These are phyloP conservation scores for Ophiognomonia clavigignenti-juglandacearum DNA, from an alignment of 2,329 filamentous ascomycete species.

Conservation along the genomic window DNA sequence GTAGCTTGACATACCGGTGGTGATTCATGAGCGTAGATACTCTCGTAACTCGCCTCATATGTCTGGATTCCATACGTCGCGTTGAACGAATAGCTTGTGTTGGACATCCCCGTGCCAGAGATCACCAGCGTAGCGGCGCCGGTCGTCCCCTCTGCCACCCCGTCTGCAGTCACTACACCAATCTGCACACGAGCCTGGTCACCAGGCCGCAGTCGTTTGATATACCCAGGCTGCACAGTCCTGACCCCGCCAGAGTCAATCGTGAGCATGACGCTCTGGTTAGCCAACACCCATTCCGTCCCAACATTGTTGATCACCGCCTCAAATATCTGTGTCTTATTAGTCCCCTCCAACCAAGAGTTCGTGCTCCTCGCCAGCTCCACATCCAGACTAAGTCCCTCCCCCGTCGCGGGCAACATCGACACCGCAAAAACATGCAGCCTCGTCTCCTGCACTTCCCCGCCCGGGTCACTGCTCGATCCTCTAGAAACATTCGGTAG, in stretches of 20 bases:
- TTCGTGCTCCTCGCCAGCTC: slow-evolving; percentile 14
- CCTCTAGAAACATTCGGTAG: slow-evolving; percentile 11
- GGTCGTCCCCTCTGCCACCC: slow-evolving; percentile 3
- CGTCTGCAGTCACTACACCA: slow-evolving; percentile 7
- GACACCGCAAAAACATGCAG: slow-evolving; percentile 14
- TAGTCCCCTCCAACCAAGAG: slow-evolving; percentile 13
- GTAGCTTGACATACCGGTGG: slow-evolving; percentile 26
- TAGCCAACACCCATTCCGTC: slow-evolving; percentile 9
- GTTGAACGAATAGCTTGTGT: slow-evolving; percentile 10
- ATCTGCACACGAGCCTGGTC: slow-evolving; percentile 15
- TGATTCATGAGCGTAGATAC: slow-evolving; percentile 33
- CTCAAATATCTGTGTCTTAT: slow-evolving; percentile 14
- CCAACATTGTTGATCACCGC: slow-evolving; percentile 14
- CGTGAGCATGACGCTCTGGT: slow-evolving; percentile 12
- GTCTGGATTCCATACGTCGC: slow-evolving; percentile 13
- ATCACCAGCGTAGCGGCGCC: slow-evolving; percentile 12
- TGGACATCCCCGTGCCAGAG: slow-evolving; percentile 2
- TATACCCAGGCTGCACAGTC: slow-evolving; percentile 12
- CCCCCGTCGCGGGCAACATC: neutral
- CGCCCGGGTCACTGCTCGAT: slow-evolving; percentile 6
- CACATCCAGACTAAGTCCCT: slow-evolving; percentile 1
- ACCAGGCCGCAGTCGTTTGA: slow-evolving; percentile 14
- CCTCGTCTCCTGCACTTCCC: slow-evolving; percentile 2
- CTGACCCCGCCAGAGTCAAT: slow-evolving; percentile 9
- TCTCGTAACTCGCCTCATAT: slow-evolving; percentile 19